Percentiles rank a stretch among this genome's conserved stretches.
phyloP scores from a whole-genome alignment of 345 rosid species.

The Geranium rotundifolium region DNA sequence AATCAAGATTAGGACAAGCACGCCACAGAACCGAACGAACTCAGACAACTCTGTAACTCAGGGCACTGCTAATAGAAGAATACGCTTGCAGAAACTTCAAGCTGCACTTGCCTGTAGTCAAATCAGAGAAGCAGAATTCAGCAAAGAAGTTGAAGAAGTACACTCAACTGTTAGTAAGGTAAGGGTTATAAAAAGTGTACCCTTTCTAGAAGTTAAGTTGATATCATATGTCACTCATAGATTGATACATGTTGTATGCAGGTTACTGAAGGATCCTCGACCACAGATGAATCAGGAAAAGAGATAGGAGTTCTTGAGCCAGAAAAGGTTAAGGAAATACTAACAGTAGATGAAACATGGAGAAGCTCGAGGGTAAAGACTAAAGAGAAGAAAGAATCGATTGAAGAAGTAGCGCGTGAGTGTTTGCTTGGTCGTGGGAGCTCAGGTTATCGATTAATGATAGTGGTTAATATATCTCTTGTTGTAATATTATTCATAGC shows the following conservation, averaged over 20 bases:
- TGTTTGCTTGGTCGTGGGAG: neutral
- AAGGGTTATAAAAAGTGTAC: neutral
- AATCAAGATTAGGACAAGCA: constrained; percentile 40
- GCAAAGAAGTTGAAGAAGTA: neutral
- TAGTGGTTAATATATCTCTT: neutral
- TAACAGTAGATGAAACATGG: too few relatives aligned
- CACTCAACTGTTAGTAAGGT: neutral
- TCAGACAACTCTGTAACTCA: constrained; percentile 21
- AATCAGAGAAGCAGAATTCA: neutral
- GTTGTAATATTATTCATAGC: neutral
- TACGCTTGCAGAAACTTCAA: constrained; percentile 25
- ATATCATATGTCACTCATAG: neutral
- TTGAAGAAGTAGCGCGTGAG: neutral
- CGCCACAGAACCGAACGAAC: constrained; percentile 19
- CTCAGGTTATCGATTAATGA: neutral
- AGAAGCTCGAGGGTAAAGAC: too few relatives aligned
- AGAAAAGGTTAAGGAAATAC: too few relatives aligned
- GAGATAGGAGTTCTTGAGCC: neutral
- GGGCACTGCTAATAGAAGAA: constrained; percentile 60
- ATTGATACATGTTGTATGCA: neutral
- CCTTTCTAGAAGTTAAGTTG: neutral
- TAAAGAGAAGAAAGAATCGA: neutral
- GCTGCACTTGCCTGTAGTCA: neutral
- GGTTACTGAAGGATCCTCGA: neutral
- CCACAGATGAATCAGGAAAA: constrained; percentile 7